Percentiles rank a stretch among this genome's conserved stretches.
phyloP scores from a whole-genome alignment of 2,329 filamentous ascomycete genomes.

The Chaetothyriales sp. region DNA sequence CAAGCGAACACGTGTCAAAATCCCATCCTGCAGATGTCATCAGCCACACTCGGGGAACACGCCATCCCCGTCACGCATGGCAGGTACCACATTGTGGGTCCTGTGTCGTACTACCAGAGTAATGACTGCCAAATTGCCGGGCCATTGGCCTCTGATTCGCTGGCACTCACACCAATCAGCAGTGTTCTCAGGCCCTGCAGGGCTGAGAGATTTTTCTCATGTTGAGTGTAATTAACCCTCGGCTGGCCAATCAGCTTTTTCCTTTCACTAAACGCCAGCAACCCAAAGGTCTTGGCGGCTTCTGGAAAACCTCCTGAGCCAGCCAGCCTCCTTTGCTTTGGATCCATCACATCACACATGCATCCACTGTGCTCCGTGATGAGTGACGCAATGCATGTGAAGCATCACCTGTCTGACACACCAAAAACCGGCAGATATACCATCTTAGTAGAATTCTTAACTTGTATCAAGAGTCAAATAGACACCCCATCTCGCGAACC shows the following conservation, averaged over 20 bases:
- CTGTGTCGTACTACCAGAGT: neutral
- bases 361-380: neutral
- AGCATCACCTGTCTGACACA: neutral
- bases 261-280: neutral
- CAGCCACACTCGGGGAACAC: neutral
- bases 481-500: neutral
- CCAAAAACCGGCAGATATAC: neutral
- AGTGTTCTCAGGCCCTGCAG: neutral
- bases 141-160: neutral
- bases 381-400: neutral
- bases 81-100: neutral
- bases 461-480: neutral
- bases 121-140: too few species aligned
- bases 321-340: neutral
- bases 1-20: neutral
- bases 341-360: neutral
- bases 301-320: neutral
- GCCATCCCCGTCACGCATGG: neutral
- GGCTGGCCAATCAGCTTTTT: neutral
- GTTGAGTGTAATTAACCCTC: neutral
- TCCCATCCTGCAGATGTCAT: neutral
- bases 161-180: neutral
- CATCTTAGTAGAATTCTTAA: neutral
- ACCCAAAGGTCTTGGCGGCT: neutral
- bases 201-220: neutral